A percentile compares a stretch with the other conserved stretches of the same genome.
Conservation (phyloP, 345 rosid genomes). For the Trapa bicornis region DNA sequence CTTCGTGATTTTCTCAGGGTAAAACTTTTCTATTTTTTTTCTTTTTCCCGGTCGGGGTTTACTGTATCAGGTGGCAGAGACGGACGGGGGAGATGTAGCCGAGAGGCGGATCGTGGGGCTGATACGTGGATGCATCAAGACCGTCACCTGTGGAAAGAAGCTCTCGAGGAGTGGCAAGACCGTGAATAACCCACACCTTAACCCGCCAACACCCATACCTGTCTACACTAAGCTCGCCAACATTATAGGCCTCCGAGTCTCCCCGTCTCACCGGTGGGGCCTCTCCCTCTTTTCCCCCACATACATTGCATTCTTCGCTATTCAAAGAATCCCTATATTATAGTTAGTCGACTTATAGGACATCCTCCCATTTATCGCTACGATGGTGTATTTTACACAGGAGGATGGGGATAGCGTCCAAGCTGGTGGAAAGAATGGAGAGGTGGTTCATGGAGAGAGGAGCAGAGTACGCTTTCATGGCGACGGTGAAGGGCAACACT, state of each 20-base stretch:
- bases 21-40: too few species aligned
- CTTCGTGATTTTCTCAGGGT: background rate
- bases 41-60: background rate
- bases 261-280: constrained; percentile 68
- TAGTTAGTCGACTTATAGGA: too few species aligned
- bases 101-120: constrained; percentile 59
- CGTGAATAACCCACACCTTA: constrained; percentile 2
- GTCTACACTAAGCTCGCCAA: constrained; percentile 75
- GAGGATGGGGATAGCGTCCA: constrained; percentile 86
- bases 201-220: constrained; percentile 22
- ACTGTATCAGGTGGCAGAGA: constrained; percentile 70
- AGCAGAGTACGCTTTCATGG: constrained; percentile 83
- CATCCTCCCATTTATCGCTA: background rate
- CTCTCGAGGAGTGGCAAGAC: constrained; percentile 18
- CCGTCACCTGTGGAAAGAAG: constrained; percentile 73
- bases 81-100: constrained; percentile 18
- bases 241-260: constrained; percentile 84
- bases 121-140: constrained; percentile 88
- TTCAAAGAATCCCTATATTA: background rate
- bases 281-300: background rate
- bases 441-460: constrained; percentile 74
- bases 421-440: constrained; percentile 51
- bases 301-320: background rate
- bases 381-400: constrained; percentile 17
- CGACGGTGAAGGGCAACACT: constrained; percentile 80